A percentile compares a stretch with the other conserved stretches of the same genome.
Conservation (phyloP, 768 basidiomycete genomes). For the Suillus ampliporus region DNA sequence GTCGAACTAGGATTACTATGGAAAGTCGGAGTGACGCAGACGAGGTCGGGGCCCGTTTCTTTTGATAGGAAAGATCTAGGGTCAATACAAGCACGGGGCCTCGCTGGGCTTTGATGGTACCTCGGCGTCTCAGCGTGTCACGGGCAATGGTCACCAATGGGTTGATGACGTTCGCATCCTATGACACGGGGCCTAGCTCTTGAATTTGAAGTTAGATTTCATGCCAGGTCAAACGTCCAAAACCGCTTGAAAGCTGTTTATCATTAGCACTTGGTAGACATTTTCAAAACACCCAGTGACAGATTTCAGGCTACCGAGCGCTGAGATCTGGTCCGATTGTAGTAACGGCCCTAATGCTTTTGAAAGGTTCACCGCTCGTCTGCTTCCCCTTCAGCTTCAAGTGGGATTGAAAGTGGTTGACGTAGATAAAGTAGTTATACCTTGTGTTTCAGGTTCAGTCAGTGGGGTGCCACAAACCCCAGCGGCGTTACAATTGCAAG, state of each 20-base stretch:
- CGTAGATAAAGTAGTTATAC: too few species aligned
- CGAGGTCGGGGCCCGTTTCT: not conserved
- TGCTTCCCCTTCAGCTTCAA: too few species aligned
- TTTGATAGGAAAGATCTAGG: too few species aligned
- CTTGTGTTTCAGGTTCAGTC: too few species aligned
- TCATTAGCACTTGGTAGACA: not conserved
- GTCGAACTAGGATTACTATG: not conserved
- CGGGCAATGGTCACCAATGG: too few species aligned
- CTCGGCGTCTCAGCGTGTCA: too few species aligned
- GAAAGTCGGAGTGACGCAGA: not conserved
- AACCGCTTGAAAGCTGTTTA: not conserved
- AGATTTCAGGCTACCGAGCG: not conserved
- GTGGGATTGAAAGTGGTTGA: too few species aligned
- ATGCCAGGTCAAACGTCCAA: not conserved
- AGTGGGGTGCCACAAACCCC: too few species aligned
- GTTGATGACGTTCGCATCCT: too few species aligned
- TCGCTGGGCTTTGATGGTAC: not conserved
- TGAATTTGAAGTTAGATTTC: not conserved
- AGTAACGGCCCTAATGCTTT: not conserved
- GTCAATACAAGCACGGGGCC: not conserved
- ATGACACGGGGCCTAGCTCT: too few species aligned
- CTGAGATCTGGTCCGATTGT: not conserved
- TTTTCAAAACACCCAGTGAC: not conserved
- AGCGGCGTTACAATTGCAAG: not conserved
- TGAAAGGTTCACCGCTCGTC: too few species aligned